Evolutionary conservation across 139 green algal species (phyloP).

Genomic region (Deuterostichococcus epilithicus): DNA sequence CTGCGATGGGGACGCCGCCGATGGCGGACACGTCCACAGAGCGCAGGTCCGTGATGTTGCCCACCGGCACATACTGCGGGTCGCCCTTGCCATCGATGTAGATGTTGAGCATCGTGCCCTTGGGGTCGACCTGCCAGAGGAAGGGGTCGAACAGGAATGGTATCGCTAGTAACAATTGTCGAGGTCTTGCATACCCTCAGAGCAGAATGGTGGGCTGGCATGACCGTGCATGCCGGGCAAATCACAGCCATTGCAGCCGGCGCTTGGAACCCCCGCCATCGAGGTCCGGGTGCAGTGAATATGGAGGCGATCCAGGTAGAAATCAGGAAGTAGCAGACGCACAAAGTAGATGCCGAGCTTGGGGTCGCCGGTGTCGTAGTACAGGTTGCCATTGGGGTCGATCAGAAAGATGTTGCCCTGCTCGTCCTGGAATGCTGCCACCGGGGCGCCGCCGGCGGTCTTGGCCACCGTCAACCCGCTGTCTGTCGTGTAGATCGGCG

Average conservation of each 20-base stretch:
- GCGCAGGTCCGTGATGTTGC: constrained; percentile 33
- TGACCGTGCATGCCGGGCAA: too few relatives aligned
- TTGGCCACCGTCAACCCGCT: constrained; percentile 25
- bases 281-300: too few relatives aligned
- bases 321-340: background rate
- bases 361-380: constrained; percentile 46
- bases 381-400: constrained; percentile 46
- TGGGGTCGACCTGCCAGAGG: constrained; percentile 22
- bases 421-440: constrained; percentile 29
- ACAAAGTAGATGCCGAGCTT: constrained; percentile 41
- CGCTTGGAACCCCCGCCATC: background rate
- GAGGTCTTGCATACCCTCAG: too few relatives aligned
- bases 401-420: constrained; percentile 37
- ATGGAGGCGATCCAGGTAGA: too few relatives aligned
- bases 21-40: constrained; percentile 25
- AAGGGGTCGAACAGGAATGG: too few relatives aligned
- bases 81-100: constrained; percentile 29
- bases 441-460: constrained; percentile 39
- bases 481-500: constrained; percentile 7
- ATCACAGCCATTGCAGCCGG: background rate
- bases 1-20: constrained; percentile 26
- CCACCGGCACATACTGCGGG: constrained; percentile 23
- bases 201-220: too few relatives aligned
- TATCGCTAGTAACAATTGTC: too few relatives aligned
- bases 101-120: constrained; percentile 31